Evolutionary conservation across 2,329 filamentous ascomycete species (phyloP), one percentile per base, ranked within the genome.

Genomic region (Penicillium decumbens): DNA sequence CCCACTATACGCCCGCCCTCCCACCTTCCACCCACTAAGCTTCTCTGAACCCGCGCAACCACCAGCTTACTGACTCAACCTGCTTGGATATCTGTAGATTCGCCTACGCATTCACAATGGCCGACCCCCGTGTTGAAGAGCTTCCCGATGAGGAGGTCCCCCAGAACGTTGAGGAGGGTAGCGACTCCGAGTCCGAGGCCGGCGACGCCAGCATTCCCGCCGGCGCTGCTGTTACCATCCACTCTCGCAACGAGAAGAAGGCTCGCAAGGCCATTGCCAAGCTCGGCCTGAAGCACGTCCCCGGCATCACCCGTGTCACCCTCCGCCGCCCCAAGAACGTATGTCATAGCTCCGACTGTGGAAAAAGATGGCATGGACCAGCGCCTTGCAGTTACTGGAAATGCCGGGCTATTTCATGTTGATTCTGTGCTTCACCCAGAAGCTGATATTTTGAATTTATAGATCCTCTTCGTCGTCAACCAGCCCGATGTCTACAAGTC

Each of bases 191-290:
- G 59, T 77, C 75, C 49, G 76, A 78, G 60, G 68, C 66, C 58
- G 75, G 70, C 49, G 79, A 78, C 56, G 82, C 79, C 65, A 79
- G 75, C 72, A 84, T 86, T 65, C 89, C 92, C 72, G 86, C 88
- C 63, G 93, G 92, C 71, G 88, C 90, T 69, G 84, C 87, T 60
- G 87, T 92, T 70, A 84, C 93, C 67, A 86, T 98, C 70, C 92
- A 97, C 83, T 95, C 89, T 72, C 90, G 93, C 76, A 97, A 97
- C 80, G 93, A 98, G 87, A 98, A 98, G 88, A 98, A 98, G 86
- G 95, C 93, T 67, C 87, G 93, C 79, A 98, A 98, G 84, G 90
- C 91, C 70, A 95, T 98, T 73, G 88, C 90, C 76, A 98, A 98
- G 85, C 85, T 97, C 71, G 91, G 95, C 73, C 80, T 98, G 72